phyloP scores from a whole-genome alignment of 768 basidiomycete species.

The Podaxis mareebaensis region DNA sequence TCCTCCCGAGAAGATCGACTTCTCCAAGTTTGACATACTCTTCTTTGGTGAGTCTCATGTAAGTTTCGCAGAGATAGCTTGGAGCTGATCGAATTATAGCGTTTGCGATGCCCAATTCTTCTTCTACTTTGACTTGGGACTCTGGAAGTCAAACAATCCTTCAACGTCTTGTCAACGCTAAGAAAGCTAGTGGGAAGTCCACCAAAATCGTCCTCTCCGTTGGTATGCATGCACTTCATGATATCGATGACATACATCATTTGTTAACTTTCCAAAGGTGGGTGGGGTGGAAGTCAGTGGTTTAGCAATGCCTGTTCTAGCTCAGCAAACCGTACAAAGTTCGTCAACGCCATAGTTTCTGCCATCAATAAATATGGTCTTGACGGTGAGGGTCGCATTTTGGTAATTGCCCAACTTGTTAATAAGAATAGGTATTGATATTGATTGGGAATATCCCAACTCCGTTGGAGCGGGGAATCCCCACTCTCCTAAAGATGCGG shows the following conservation, averaged over 20 bases:
- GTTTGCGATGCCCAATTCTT: constrained; percentile 68
- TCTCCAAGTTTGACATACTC: constrained; percentile 63
- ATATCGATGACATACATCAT: constrained; percentile 1
- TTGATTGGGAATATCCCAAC: constrained; percentile 69
- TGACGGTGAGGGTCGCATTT: constrained; percentile 52
- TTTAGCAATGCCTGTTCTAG: constrained; percentile 63
- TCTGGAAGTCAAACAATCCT: constrained; percentile 52
- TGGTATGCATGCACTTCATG: constrained; percentile 42
- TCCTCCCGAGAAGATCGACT: constrained; percentile 62
- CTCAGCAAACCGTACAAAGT: constrained; percentile 49
- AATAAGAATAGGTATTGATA: constrained; percentile 7
- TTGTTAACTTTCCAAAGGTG: constrained; percentile 39
- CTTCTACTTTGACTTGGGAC: constrained; percentile 51
- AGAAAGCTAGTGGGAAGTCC: constrained; percentile 54
- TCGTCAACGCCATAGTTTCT: constrained; percentile 53
- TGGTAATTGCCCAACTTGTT: neutral
- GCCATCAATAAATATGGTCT: constrained; percentile 61
- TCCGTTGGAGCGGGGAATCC: constrained; percentile 62
- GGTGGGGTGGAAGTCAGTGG: constrained; percentile 71
- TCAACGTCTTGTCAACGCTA: constrained; percentile 54
- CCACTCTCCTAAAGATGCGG: constrained; percentile 57
- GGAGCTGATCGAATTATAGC: constrained; percentile 36
- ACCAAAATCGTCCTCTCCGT: constrained; percentile 70
- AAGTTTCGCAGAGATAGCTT: neutral
- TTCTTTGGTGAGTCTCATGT: constrained; percentile 50